Evolutionary conservation across 2,329 filamentous ascomycete genomes (phyloP).

Genomic region (Fusarium lyarnte): DNA sequence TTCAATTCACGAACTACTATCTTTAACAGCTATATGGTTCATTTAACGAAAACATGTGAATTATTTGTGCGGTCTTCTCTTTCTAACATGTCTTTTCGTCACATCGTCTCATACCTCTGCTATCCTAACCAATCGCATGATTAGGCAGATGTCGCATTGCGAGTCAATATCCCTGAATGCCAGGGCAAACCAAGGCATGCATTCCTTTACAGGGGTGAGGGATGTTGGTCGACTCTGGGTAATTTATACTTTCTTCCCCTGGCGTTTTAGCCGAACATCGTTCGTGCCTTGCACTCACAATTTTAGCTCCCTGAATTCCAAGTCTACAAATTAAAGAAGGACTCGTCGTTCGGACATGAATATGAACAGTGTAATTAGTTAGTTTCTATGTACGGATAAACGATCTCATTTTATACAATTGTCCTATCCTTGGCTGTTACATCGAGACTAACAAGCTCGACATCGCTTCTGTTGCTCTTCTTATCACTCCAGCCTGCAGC

Average conservation of each 20-base stretch:
- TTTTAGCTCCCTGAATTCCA: not conserved
- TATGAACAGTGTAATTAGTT: not conserved
- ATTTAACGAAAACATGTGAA: fast-evolving
- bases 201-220: not conserved
- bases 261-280: not conserved
- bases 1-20: too few species aligned
- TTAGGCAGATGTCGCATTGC: not conserved
- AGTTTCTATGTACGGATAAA: not conserved
- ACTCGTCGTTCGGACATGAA: not conserved
- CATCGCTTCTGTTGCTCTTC: conserved; percentile 24
- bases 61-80: not conserved
- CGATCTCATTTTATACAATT: not conserved
- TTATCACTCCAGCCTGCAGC: conserved; percentile 20
- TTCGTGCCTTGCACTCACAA: not conserved
- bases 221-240: not conserved
- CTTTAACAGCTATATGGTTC: too few species aligned
- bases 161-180: not conserved
- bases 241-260: not conserved
- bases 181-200: too few species aligned
- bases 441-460: conserved; percentile 13
- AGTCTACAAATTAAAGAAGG: not conserved
- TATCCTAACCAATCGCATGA: not conserved
- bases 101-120: not conserved
- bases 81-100: not conserved
- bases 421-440: not conserved